phyloP scores from a whole-genome alignment of 2,329 filamentous ascomycete genomes.

The Emmonsiellopsis sp. region DNA sequence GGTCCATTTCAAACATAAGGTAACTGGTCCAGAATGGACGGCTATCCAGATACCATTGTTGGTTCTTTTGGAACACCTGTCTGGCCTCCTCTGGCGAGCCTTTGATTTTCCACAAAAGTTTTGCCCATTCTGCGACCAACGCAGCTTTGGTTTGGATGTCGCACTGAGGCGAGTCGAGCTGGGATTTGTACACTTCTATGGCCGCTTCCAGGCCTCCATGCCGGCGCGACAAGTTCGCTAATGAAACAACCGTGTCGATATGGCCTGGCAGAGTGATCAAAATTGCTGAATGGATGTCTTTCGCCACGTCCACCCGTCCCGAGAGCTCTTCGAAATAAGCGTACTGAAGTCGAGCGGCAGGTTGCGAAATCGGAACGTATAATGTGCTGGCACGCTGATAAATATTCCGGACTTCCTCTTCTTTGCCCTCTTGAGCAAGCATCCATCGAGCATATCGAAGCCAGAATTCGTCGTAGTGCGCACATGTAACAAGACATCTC shows the following conservation, averaged over 20 bases:
- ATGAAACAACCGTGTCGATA: conserved; percentile 77
- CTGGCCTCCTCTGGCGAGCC: conserved; percentile 72
- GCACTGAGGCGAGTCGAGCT: conserved; percentile 64
- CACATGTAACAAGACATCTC: conserved; percentile 83
- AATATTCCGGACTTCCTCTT: conserved; percentile 85
- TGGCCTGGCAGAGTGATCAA: conserved; percentile 68
- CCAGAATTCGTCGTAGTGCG: conserved; percentile 97
- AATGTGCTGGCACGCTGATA: conserved; percentile 79
- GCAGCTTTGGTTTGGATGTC: conserved; percentile 76
- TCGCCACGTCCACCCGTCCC: conserved; percentile 66
- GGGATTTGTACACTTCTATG: conserved; percentile 70
- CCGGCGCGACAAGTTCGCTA: conserved; percentile 77
- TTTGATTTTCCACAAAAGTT: conserved; percentile 78
- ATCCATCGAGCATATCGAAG: conserved; percentile 96
- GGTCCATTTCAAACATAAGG: conserved; percentile 79
- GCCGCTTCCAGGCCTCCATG: conserved; percentile 77
- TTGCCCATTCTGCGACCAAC: conserved; percentile 80
- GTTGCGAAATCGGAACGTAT: conserved; percentile 78
- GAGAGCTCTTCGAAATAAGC: conserved; percentile 89
- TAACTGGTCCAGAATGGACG: conserved; percentile 84
- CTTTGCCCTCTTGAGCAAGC: conserved; percentile 66
- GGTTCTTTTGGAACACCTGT: conserved; percentile 71
- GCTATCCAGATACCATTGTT: conserved; percentile 77
- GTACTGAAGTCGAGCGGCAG: conserved; percentile 78
- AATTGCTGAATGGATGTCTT: conserved; percentile 76